A percentile compares a stretch with the other conserved stretches of the same genome.
phyloP scores from a whole-genome alignment of 2,329 filamentous ascomycete species.

The Curvularia spicifera region DNA sequence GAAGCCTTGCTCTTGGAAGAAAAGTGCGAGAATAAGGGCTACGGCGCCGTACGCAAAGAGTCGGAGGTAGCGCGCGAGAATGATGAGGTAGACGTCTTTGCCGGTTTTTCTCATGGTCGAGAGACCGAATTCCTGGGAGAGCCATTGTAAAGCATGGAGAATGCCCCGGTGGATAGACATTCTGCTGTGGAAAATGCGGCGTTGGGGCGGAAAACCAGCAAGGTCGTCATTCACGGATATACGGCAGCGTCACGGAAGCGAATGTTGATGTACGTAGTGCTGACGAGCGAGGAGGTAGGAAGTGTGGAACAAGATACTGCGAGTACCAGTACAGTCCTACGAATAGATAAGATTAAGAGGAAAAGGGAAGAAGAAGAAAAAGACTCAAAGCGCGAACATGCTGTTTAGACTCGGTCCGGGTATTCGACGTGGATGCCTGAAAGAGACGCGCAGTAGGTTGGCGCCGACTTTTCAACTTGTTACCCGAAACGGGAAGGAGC shows the following conservation, averaged over 20 bases:
- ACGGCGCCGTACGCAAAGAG: conserved; percentile 48
- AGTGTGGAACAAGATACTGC: not conserved
- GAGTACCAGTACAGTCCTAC: not conserved
- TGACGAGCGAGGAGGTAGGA: not conserved
- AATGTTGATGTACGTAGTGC: no score
- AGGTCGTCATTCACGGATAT: conserved; percentile 9
- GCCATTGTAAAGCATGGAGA: conserved; percentile 26
- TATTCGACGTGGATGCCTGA: conserved; percentile 15
- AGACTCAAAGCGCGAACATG: not conserved
- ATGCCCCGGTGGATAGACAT: conserved; percentile 24
- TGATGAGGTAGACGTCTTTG: conserved; percentile 45
- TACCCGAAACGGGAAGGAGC: conserved; percentile 14
- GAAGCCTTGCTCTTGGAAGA: conserved; percentile 45
- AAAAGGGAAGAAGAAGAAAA: not conserved
- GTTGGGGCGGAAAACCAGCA: not conserved
- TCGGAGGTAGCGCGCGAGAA: conserved; percentile 46
- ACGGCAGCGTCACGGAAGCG: not conserved
- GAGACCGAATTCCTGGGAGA: conserved; percentile 40
- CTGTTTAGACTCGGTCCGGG: not conserved
- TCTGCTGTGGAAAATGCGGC: not conserved
- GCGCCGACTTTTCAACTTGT: conserved; percentile 10
- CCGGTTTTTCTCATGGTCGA: conserved; percentile 35
- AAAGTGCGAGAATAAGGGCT: conserved; percentile 47
- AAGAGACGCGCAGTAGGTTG: conserved; percentile 15
- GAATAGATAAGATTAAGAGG: not conserved